Base-by-base conservation (phyloP, 2,329 filamentous ascomycete species). In the Xylariales sp. region DNA sequence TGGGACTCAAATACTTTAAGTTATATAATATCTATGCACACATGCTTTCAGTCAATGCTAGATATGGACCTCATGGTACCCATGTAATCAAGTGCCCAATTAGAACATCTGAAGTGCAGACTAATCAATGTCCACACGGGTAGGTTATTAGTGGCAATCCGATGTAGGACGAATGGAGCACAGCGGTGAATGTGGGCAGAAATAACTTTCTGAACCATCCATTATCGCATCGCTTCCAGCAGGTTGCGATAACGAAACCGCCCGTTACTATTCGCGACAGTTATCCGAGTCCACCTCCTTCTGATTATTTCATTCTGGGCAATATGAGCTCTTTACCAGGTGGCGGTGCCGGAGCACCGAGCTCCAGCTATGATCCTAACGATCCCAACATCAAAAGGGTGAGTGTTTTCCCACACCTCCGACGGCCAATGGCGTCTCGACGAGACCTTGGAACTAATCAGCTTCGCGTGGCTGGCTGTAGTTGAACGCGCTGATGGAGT, bases 401-500 rank as follows among this genome's bases (percentile, higher is more conserved):
- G 56, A 36, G 66, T 30, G 57, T 5, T 28, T 34, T 25, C 25
- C 38, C 41, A 34, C 33, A 17, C 18, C 29, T 11, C 13, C 29
- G 11, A 11, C 4, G 13, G 5, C n/a, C 15, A 18, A 30, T 14
- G 11, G n/a, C 14, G n/a, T 36, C 7, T 8, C 15, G 11, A 7
- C 29, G 30, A 10, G 11, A 6, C 30, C 15, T 14, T 8, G 14
- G 6, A 18, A 15, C 18, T 7, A 7, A 8, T 6, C 14, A 25
- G 29, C 33, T 20, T 25, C 17, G 27, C 6, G n/a, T 20, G 17
- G 28, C 29, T 20, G 30, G 23, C 25, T 29, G 24, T 50, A 93
- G 86, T 84, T 95, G 69, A 80, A 88, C 73, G 65, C 72, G 17
- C 79, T 81, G 29, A 95, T 96, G 88, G 90, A 97, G 64, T 94